Evolutionary conservation across 1,284 basidiomycete genomes (phyloP).

Genomic region (Cystobasidium sp.): DNA sequence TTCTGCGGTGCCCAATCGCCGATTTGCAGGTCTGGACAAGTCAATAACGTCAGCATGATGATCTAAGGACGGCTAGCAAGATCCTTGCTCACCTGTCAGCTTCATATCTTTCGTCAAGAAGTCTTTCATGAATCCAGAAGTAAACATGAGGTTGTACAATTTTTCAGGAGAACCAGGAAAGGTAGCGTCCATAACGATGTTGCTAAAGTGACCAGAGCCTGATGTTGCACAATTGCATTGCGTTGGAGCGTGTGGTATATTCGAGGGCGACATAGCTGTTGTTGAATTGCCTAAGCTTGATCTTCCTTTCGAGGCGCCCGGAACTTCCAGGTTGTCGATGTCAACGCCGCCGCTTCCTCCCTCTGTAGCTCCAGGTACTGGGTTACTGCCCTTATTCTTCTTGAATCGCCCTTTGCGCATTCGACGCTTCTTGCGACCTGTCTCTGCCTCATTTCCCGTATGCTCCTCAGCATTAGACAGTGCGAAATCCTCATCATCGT

Average conservation of each 20-base stretch:
- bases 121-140: conserved; percentile 91
- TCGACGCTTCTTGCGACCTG: conserved; percentile 37
- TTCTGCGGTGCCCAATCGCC: conserved; percentile 80
- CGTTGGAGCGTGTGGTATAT: conserved; percentile 22
- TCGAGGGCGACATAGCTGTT: neutral
- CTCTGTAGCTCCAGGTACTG: neutral
- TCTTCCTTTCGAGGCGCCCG: conserved; percentile 2
- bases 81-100: conserved; percentile 67
- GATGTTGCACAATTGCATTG: conserved; percentile 20
- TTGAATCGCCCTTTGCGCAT: conserved; percentile 32
- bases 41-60: neutral
- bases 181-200: conserved; percentile 74
- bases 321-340: neutral
- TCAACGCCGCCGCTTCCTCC: neutral
- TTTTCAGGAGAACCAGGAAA: conserved; percentile 90
- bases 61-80: neutral
- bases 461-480: conserved; percentile 15
- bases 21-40: conserved; percentile 76
- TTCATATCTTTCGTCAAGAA: conserved; percentile 89
- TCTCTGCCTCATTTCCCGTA: conserved; percentile 28
- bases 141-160: conserved; percentile 94
- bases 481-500: conserved; percentile 52
- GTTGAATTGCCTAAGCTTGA: conserved; percentile 8
- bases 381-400: conserved; percentile 22
- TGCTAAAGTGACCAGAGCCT: conserved; percentile 65